Base-by-base conservation (phyloP, 1,284 basidiomycete species). In the Testicularia cyperi region DNA sequence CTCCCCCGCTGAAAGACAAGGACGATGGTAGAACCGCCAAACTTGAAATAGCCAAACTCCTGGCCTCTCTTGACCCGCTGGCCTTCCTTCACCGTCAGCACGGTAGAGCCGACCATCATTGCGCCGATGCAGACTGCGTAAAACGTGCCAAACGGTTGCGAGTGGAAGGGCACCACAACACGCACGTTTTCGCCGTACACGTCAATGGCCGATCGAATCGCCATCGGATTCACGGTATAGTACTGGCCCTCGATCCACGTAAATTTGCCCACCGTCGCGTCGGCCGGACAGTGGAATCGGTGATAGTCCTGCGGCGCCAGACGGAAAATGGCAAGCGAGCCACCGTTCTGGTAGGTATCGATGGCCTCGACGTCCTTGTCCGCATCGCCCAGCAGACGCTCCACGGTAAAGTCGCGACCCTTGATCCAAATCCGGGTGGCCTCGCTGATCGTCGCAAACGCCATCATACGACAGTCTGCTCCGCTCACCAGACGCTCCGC, bases 371-470 rank as follows among this genome's bases (percentile, higher is more conserved):
- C 13, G 0, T 29, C 14, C 47, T 83, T 27, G 6, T 21, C 45
- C 4, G 55, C 61, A 7, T 79, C 79, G 0, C 92, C 92, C 0
- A 98, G 82, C 28, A 98, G 80, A 2, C 86, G 82, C 1, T 79
- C 81, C 2, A 97, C 82, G 0, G 85, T 86, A 73, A 97, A 97
- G 65, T 95, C 90, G 19, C 90, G 85, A 0, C 94, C 95, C 74
- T 98, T 98, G 79, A 98, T 95, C 94, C 95, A 98, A 5, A 98
- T 79, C 18, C 81, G 80, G 1, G 90, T 96, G 1, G 95, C 92
- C 43, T 90, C 87, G 34, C 77, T 80, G 7, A 96, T 85, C 0
- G 84, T 86, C 71, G 88, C 86, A 76, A 97, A 98, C 0, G 86
- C 85, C 87, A 96, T 94, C 68, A 96, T 83, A 20, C 94, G 85